phyloP scores from a whole-genome alignment of 73 alveolate species.

The Tetrahymena elliotti region DNA sequence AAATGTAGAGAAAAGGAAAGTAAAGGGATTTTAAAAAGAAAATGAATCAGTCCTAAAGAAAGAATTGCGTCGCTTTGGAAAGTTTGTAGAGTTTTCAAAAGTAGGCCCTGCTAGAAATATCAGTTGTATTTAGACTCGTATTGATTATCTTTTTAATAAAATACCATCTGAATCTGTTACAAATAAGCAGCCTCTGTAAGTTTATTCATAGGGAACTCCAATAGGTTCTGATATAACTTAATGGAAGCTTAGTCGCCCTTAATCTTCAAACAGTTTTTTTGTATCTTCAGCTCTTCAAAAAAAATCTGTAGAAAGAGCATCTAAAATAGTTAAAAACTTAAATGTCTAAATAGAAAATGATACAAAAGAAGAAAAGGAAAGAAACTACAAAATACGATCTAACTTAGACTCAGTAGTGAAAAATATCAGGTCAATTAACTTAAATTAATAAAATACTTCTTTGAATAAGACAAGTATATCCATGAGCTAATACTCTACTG shows the following conservation, averaged over 20 bases:
- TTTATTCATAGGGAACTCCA: neutral
- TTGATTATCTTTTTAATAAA: neutral
- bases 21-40: neutral
- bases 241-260: neutral
- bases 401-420: neutral
- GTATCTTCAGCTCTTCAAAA: neutral
- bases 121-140: neutral
- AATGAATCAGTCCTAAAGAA: neutral
- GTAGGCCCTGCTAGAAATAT: neutral
- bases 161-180: neutral
- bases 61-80: neutral
- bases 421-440: neutral
- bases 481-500: neutral
- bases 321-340: neutral
- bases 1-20: neutral
- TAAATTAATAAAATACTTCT: neutral
- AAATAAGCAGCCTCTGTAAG: neutral
- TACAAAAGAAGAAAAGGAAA: neutral
- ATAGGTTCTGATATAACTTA: neutral
- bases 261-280: neutral
- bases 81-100: neutral
- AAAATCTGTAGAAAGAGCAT: neutral
- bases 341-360: neutral
- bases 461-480: neutral
- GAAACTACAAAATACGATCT: neutral